A percentile compares a stretch with the other conserved stretches of the same genome.
phyloP scores from a whole-genome alignment of 2,329 filamentous ascomycete genomes.

The Cercospora sp. region DNA sequence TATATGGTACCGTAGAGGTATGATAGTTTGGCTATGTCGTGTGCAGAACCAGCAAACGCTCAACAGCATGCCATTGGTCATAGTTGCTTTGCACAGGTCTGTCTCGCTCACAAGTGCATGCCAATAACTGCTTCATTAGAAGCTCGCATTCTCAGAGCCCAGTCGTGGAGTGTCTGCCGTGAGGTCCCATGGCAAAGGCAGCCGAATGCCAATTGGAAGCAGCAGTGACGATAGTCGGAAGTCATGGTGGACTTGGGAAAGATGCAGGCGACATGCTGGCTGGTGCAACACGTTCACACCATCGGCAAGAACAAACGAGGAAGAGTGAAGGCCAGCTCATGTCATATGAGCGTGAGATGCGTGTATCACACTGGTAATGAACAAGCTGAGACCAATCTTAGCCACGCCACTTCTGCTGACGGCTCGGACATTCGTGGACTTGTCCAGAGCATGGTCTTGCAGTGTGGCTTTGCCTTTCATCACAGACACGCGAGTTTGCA shows the following conservation, averaged over 20 bases:
- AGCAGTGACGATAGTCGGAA: no score
- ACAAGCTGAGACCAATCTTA: no score
- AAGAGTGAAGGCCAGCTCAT: no score
- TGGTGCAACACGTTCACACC: no score
- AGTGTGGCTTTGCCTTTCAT: not conserved
- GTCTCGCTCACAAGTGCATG: not conserved
- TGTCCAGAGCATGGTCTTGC: not conserved
- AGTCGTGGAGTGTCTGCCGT: no score
- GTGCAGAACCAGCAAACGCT: not conserved
- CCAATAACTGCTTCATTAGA: not conserved
- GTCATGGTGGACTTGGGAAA: no score
- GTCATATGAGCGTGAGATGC: no score
- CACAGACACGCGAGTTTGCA: no score
- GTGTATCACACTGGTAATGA: not conserved
- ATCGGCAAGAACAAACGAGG: no score
- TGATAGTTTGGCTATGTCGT: not conserved
- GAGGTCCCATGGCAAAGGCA: no score
- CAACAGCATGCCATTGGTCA: not conserved
- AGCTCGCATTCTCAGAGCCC: not conserved
- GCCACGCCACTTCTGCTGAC: not conserved
- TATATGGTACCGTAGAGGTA: not conserved
- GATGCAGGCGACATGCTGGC: no score
- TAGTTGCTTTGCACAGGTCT: not conserved
- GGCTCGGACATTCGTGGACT: not conserved
- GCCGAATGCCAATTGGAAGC: no score